Base-by-base conservation (phyloP, 1,284 basidiomycete genomes). In the Fomitopsis pinicola region DNA sequence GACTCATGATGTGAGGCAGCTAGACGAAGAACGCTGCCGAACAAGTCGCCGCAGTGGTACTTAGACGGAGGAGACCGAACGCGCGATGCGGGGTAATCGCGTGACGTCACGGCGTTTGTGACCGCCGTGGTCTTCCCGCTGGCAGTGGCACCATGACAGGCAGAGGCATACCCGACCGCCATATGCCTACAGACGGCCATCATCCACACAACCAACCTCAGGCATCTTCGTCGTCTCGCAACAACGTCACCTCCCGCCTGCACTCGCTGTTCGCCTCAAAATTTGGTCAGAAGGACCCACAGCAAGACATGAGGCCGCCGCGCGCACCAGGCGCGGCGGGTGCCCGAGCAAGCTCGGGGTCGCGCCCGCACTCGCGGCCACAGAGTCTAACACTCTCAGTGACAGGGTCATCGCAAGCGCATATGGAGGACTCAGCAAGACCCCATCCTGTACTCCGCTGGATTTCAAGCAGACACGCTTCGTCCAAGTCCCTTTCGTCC, bases 371-470 rank as follows among this genome's bases (percentile, higher is more conserved):
- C 15, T 54, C 52, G n/a, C 52, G 52, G 50, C 9, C 52, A 48
- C 59, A 48, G 55, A 62, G 52, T 52, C 59, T 67, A 59, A 63
- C 57, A 48, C 55, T 69, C 44, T 55, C 64, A 2, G 50, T 54
- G 3, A 53, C 58, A 36, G 50, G 42, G 26, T 57, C 62, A 42
- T 50, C 59, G 33, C 64, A 61, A 40, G 60, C 61, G 42, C 61
- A 58, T 36, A 64, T 61, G 55, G 64, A 60, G 38, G 58, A 38
- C 54, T 50, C 58, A 36, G 36, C 22, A 50, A 58, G 48, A 22
- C 55, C 62, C 1, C 67, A 66, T 12, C 83, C 82, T 15, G 70
- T 83, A 59, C 71, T 85, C n/a, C 80, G 81, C 61, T 86, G 83
- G 83, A 71, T 80, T 56, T 72, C 76, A 58, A 69, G 69, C 58